phyloP scores from a whole-genome alignment of 2,329 filamentous ascomycete species.

The Xylaria sp. region DNA sequence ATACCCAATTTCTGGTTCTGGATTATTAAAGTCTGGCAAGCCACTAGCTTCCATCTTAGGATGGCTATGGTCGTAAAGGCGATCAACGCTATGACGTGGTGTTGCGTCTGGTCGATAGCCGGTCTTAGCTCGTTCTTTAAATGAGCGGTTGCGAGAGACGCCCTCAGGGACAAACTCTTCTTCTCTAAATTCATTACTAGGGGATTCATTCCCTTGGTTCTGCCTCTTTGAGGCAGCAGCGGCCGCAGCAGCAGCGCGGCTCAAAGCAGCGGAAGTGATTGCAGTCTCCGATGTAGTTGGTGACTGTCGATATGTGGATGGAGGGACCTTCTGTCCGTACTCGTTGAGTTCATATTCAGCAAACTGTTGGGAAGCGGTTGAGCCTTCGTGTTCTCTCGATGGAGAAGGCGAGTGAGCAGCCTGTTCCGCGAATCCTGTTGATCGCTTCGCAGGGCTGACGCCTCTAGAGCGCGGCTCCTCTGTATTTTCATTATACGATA shows the following conservation, averaged over 20 bases:
- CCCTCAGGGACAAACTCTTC: slow-evolving; percentile 61
- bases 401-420: slow-evolving; percentile 55
- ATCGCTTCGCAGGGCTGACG: slow-evolving; percentile 56
- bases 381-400: slow-evolving; percentile 43
- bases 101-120: slow-evolving; percentile 66
- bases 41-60: slow-evolving; percentile 74
- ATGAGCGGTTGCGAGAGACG: slow-evolving; percentile 70
- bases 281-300: slow-evolving; percentile 68
- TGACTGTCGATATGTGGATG: slow-evolving; percentile 58
- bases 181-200: slow-evolving; percentile 50
- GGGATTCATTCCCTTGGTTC: slow-evolving; percentile 55
- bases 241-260: slow-evolving; percentile 62
- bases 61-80: slow-evolving; percentile 62
- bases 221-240: slow-evolving; percentile 58
- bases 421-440: slow-evolving; percentile 53
- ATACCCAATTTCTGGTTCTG: slow-evolving; percentile 82
- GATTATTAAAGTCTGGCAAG: slow-evolving; percentile 74
- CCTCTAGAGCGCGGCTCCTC: slow-evolving; percentile 46
- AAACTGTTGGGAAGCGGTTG: slow-evolving; percentile 57
- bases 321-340: slow-evolving; percentile 66
- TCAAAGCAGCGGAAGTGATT: slow-evolving; percentile 67
- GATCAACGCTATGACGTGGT: slow-evolving; percentile 69
- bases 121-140: slow-evolving; percentile 72
- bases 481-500: slow-evolving; percentile 47
- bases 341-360: slow-evolving; percentile 69